Conservation (phyloP, 148 eudicot genomes). For the Rhododendron griersonianum region DNA sequence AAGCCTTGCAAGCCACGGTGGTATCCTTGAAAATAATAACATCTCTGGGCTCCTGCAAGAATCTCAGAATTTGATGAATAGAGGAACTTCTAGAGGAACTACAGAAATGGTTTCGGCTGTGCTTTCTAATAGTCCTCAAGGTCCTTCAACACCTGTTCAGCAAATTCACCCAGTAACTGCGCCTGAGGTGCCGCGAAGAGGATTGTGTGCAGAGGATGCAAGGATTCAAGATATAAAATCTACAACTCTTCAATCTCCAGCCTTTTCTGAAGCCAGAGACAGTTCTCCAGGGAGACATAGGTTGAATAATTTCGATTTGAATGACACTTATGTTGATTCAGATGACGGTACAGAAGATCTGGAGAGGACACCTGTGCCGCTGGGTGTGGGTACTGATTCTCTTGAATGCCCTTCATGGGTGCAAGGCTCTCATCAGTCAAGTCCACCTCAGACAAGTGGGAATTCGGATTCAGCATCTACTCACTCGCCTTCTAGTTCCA, state of each 20-base stretch:
- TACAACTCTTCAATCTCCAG: conserved; percentile 17
- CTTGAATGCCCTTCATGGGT: conserved; percentile 12
- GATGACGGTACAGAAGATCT: conserved; percentile 1
- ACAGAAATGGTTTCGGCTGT: conserved; percentile 2
- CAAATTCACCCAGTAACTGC: conserved; percentile 21
- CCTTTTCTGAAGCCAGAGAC: conserved; percentile 19
- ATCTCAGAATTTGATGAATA: conserved; percentile 4
- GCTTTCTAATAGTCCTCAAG: conserved; percentile 14
- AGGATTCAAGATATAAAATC: background rate
- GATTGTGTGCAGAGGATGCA: background rate
- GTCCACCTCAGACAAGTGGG: conserved; percentile 12
- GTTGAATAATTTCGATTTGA: conserved; percentile 5
- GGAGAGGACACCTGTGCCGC: conserved; percentile 1
- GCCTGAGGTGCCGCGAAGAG: background rate
- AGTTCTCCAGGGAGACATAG: conserved; percentile 6
- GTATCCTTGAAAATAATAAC: background rate
- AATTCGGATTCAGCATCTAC: conserved; percentile 9
- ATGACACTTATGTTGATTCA: conserved; percentile 2
- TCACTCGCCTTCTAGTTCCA: conserved; percentile 6
- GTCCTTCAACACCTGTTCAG: conserved; percentile 28
- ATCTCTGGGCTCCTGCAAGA: conserved; percentile 10
- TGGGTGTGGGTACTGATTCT: background rate
- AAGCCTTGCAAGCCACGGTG: conserved; percentile 1
- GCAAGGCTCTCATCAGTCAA: conserved; percentile 8
- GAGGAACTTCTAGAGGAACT: background rate